phyloP scores from a whole-genome alignment of 176 grass and related monocot species.

The Miscanthus lutarioriparius region DNA sequence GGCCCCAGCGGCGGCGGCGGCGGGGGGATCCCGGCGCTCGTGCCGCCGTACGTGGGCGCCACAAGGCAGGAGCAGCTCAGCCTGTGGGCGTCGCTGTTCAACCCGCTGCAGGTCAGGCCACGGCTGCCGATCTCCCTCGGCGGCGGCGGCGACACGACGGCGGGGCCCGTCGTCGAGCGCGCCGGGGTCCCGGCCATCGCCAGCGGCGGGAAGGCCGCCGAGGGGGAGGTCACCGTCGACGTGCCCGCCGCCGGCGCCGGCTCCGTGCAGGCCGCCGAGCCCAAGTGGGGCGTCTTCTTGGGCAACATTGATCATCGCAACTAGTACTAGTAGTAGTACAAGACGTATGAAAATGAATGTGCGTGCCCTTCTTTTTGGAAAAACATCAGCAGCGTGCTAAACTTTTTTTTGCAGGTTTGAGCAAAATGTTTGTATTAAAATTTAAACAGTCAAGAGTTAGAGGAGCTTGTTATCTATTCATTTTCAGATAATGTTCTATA shows the following conservation, averaged over 20 bases:
- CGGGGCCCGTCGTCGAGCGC: background rate
- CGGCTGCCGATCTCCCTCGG: conserved; percentile 13
- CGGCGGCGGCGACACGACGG: background rate
- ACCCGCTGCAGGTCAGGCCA: conserved; percentile 45
- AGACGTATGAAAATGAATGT: background rate
- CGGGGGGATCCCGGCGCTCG: conserved; percentile 26
- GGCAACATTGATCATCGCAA: conserved; percentile 26
- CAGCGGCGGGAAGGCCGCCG: conserved; percentile 1
- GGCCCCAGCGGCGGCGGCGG: background rate
- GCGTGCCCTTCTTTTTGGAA: background rate
- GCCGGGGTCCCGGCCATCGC: conserved; percentile 22
- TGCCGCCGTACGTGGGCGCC: conserved; percentile 43
- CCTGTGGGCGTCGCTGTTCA: conserved; percentile 62
- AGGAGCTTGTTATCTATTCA: background rate
- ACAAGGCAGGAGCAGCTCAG: conserved; percentile 53
- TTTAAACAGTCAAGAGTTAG: background rate
- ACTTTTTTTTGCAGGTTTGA: conserved; percentile 10
- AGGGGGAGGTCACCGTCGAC: conserved; percentile 27
- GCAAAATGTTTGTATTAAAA: background rate
- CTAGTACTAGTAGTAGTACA: background rate
- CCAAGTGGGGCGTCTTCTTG: conserved; percentile 52
- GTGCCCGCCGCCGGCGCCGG: conserved; percentile 21
- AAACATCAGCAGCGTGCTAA: background rate
- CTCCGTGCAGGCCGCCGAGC: conserved; percentile 17
- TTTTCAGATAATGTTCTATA: background rate